Evolutionary conservation across 169 alveolate species (phyloP).

Genomic region (Cryptosporidium tyzzeri): DNA sequence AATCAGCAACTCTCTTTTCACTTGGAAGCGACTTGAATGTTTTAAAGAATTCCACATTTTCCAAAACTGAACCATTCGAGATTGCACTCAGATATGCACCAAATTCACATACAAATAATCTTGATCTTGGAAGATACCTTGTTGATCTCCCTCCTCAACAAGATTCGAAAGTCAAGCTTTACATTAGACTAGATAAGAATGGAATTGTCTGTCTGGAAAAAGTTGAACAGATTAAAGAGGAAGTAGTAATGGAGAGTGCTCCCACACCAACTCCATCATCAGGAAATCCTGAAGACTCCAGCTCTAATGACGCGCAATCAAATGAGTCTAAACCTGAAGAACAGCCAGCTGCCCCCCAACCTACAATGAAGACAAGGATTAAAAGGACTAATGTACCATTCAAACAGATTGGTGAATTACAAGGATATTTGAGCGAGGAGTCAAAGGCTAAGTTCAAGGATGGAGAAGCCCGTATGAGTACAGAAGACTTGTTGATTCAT

Average conservation of each 20-base stretch:
- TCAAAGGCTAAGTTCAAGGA: constrained; percentile 49
- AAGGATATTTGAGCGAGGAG: constrained; percentile 47
- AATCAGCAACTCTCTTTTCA: constrained; percentile 80
- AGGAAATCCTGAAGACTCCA: constrained; percentile 4
- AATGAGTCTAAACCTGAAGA: constrained; percentile 11
- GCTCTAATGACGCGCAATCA: background rate
- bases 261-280: constrained; percentile 78
- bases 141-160: constrained; percentile 70
- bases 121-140: constrained; percentile 59
- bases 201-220: constrained; percentile 81
- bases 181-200: constrained; percentile 80
- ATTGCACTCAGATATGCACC: constrained; percentile 81
- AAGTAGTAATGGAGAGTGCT: constrained; percentile 83
- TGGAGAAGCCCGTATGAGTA: constrained; percentile 76
- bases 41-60: constrained; percentile 82
- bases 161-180: constrained; percentile 81
- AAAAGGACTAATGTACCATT: constrained; percentile 66
- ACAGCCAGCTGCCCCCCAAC: constrained; percentile 17
- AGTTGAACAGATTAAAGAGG: constrained; percentile 81
- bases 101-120: background rate
- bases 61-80: constrained; percentile 83
- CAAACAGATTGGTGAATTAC: constrained; percentile 32
- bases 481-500: constrained; percentile 74
- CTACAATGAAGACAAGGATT: constrained; percentile 61
- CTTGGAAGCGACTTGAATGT: constrained; percentile 83